Evolutionary conservation across 1,284 basidiomycete species (phyloP).

Genomic region (Quambalaria eucalypti): DNA sequence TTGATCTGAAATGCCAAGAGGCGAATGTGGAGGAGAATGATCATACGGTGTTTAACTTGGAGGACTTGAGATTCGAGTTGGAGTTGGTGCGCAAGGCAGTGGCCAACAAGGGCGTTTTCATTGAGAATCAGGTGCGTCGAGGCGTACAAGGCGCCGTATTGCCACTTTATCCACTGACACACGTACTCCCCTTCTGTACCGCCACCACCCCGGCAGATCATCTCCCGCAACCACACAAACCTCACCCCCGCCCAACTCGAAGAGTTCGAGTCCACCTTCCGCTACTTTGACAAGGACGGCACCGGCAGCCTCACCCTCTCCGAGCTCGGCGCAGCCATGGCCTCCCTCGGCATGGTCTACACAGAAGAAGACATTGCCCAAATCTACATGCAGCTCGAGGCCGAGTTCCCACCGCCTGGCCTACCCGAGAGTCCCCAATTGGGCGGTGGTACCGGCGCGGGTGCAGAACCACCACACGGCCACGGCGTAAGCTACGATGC

Average conservation of each 20-base stretch:
- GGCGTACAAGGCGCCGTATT: conserved; percentile 19
- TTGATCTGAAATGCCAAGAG: conserved; percentile 60
- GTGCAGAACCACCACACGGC: too few species aligned
- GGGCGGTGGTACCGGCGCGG: background rate
- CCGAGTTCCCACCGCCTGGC: conserved; percentile 77
- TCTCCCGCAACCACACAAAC: conserved; percentile 81
- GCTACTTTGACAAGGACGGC: conserved; percentile 90
- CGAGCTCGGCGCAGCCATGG: conserved; percentile 84
- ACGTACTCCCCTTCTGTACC: too few species aligned
- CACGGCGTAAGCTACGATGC: conserved; percentile 54
- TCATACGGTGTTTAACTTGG: conserved; percentile 80
- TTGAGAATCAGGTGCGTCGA: conserved; percentile 80
- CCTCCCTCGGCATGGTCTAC: conserved; percentile 87
- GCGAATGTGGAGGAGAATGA: conserved; percentile 97
- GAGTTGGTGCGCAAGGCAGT: conserved; percentile 72
- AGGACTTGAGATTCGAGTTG: conserved; percentile 84
- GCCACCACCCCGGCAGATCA: conserved; percentile 57
- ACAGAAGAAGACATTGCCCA: conserved; percentile 77
- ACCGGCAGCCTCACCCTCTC: conserved; percentile 74
- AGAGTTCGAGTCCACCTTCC: conserved; percentile 93
- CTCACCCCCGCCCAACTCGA: conserved; percentile 90
- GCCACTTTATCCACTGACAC: too few species aligned
- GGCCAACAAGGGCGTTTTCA: conserved; percentile 81
- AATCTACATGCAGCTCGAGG: conserved; percentile 73
- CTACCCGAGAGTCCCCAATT: background rate